Evolutionary conservation across 257 asterid species (phyloP).

Genomic region (Solanum chiquidenum): DNA sequence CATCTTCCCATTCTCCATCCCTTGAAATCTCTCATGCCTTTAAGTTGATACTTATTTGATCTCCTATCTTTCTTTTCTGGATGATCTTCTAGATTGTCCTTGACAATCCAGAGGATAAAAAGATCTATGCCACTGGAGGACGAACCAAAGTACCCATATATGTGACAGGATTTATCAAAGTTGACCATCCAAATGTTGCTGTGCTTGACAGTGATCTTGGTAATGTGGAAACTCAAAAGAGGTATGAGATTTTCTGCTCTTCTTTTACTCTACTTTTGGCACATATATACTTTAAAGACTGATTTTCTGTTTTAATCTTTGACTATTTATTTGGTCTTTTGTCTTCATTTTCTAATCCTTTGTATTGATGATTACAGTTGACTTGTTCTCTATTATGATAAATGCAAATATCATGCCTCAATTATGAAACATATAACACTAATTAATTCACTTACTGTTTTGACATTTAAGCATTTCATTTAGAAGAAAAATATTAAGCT

Average conservation of each 20-base stretch:
- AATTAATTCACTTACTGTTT: neutral
- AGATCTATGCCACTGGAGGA: slow-evolving; percentile 76
- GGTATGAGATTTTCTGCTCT: slow-evolving; percentile 29
- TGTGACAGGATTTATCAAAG: slow-evolving; percentile 58
- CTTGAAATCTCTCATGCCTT: neutral
- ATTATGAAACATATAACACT: neutral
- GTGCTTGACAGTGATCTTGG: slow-evolving; percentile 80
- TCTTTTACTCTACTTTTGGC: neutral
- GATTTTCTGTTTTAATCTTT: neutral
- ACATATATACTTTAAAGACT: neutral
- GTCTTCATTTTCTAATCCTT: neutral
- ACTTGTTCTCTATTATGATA: neutral
- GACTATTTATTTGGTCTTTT: neutral
- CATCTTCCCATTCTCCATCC: neutral
- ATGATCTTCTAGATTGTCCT: slow-evolving; percentile 43
- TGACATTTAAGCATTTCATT: neutral
- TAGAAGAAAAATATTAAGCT: neutral
- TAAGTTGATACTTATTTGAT: neutral
- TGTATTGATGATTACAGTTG: neutral
- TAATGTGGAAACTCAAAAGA: slow-evolving; percentile 60
- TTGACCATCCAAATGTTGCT: slow-evolving; percentile 59
- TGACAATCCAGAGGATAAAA: slow-evolving; percentile 65
- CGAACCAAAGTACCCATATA: slow-evolving; percentile 62
- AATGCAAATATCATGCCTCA: neutral
- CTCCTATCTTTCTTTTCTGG: neutral